Evolutionary conservation across 2,329 filamentous ascomycete species (phyloP), one percentile per base, ranked within the genome.

Genomic region (Penicillium sp.): DNA sequence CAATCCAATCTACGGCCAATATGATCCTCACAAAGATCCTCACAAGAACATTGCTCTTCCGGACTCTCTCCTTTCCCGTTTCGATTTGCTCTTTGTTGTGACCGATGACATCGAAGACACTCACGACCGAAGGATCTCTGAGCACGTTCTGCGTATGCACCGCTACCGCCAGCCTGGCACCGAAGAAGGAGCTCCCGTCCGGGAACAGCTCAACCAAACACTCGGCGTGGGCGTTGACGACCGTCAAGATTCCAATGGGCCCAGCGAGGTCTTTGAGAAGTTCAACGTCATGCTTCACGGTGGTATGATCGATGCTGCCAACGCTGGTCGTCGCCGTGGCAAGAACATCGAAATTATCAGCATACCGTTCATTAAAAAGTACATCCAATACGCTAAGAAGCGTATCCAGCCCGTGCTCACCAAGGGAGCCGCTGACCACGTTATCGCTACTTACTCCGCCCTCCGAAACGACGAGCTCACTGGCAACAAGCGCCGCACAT

Each of bases 341-440:
- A 89, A 89, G 72, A 88, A 88, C 60, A 85, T 89, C 5, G 92
- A 97, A 72, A 90, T 99, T 13, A 80, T 99, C 50, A 96, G 90
- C 76, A 97, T 99, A 56, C 90, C 92, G 0, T 99, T 99, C 76
- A 92, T 99, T 80, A 99, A 99, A 79, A 99, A 99, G 77, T 99
- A 97, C 74, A 95, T 99, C 43, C 94, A 99, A 71, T 99, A 99
- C 73, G 92, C 94, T 60, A 99, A 99, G 79, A 89, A 85, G 34
- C 82, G 94, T 69, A 83, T 96, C 67, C 95, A 92, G 82, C 94
- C 94, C 0, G 80, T 96, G 39, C 79, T 99, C 57, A 96, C 92
- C 0, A 91, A 94, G 69, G 91, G 91, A 42, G 93, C 94, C 5
- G 90, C 92, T 10, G 91, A 97, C 64, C 90, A 95, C 59, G 96